Base-by-base conservation (phyloP, 2,329 filamentous ascomycete species). In the Apiospora malaysiana region DNA sequence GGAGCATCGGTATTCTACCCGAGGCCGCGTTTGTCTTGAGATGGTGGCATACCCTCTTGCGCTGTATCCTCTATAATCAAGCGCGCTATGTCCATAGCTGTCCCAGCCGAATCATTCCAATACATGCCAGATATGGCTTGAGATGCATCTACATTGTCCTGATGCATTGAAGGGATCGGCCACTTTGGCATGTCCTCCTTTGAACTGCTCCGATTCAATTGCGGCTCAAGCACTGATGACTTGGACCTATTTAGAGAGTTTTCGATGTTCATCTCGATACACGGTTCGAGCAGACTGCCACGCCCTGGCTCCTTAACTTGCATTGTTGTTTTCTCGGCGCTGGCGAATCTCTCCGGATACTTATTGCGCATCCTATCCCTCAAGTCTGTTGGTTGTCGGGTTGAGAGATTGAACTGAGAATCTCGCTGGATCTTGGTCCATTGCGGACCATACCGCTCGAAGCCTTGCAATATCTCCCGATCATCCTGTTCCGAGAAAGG, bases 381-480 rank as follows among this genome's bases (percentile, higher is more conserved):
- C 68, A 92, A 78, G 75, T 92, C 90, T 0, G 89, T 92, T 0
- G 90, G 89, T 73, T 90, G 87, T 63, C 90, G 83, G 71, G 79
- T 87, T 5, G 86, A 85, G n/a, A 92, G 81, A 71, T 89, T 83
- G 78, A 89, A 90, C 40, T 83, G 83, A 18, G 85, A 79, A 72
- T 92, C 89, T 46, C 89, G 84, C 76, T 90, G 89, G 25, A 92
- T 92, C 77, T 87, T 89, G 68, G 89, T 90, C 90, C 90, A 92
- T 10, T 88, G 86, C 10, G 89, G 88, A 0, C 90, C 90, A 76
- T 91, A 90, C 4, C 84, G 77, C 49, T 88, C 82, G 47, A 91
- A 86, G 0, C 90, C 90, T 71, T 88, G 83, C 0, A 91, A 81
- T 63, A 92, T 92, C 73, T 90, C 87, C 42, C 82, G 82, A 75